Conservation (phyloP, 495 filamentous ascomycete species). For the Penicillium lagena region DNA sequence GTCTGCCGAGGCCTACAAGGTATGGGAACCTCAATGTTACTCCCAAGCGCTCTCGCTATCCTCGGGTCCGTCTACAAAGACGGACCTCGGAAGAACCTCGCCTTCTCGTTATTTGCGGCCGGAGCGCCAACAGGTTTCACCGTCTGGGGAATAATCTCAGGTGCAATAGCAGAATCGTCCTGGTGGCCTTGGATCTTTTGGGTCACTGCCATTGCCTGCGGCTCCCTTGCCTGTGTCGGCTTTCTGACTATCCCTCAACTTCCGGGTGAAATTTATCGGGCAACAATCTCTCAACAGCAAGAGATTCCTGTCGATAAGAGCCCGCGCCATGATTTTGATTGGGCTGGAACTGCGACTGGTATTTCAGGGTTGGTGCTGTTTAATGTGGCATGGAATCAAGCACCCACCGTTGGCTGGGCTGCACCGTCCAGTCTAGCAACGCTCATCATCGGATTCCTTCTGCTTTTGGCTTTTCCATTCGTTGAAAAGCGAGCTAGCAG, state of each 20-base stretch:
- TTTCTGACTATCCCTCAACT: slow-evolving; percentile 43
- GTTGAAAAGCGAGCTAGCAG: slow-evolving; percentile 40
- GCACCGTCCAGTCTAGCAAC: slow-evolving; percentile 45
- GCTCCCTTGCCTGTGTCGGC: slow-evolving; percentile 31
- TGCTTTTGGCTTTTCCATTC: slow-evolving; percentile 44
- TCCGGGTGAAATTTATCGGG: slow-evolving; percentile 1
- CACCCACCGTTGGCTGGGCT: slow-evolving; percentile 50
- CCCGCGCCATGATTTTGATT: slow-evolving; percentile 2
- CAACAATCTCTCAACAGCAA: too few species aligned
- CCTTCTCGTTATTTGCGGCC: slow-evolving; percentile 55
- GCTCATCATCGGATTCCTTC: slow-evolving; percentile 48
- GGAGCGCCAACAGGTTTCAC: slow-evolving; percentile 49
- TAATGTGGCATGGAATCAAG: slow-evolving; percentile 59
- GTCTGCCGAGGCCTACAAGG: slow-evolving; percentile 44
- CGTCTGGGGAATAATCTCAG: slow-evolving; percentile 43
- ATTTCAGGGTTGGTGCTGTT: slow-evolving; percentile 51
- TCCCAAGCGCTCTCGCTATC: slow-evolving; percentile 45
- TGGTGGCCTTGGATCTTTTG: slow-evolving; percentile 64
- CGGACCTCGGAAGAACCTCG: slow-evolving; percentile 50
- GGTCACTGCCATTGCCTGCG: slow-evolving; percentile 44
- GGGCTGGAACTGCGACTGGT: slow-evolving; percentile 43
- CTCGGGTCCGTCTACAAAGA: slow-evolving; percentile 36
- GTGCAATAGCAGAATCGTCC: slow-evolving; percentile 41
- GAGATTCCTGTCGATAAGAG: not conserved
- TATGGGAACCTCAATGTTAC: slow-evolving; percentile 43